Percentiles rank a stretch among this genome's conserved stretches.
phyloP scores from a whole-genome alignment of 108 stramenopile species.

The Parmales sp. region DNA sequence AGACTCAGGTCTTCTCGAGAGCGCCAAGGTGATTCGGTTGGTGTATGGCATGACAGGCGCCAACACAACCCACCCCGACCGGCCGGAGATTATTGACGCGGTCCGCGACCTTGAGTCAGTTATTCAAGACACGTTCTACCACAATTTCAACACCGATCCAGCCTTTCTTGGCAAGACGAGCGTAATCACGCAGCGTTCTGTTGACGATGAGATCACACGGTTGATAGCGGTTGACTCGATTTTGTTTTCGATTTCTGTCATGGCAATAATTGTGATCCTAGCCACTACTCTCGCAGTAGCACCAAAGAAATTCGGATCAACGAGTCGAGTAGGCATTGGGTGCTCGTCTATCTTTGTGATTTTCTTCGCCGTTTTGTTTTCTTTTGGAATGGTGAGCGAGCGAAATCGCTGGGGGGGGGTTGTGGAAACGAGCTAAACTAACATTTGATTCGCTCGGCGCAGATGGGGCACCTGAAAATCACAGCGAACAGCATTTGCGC shows the following conservation, averaged over 20 bases:
- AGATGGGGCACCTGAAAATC: neutral
- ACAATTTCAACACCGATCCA: neutral
- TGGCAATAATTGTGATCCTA: neutral
- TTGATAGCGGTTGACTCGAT: neutral
- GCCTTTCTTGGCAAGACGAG: neutral
- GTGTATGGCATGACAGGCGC: neutral
- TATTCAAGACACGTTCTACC: neutral
- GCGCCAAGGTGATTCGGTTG: neutral
- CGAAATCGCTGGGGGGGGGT: no score
- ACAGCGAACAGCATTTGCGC: neutral
- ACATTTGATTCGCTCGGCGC: no score
- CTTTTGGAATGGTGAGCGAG: neutral
- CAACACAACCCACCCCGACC: neutral
- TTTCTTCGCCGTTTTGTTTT: neutral
- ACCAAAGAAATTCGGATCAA: neutral
- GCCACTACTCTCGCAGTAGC: neutral
- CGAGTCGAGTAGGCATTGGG: neutral
- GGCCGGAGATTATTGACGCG: neutral
- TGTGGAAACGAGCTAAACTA: no score
- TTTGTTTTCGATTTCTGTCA: neutral
- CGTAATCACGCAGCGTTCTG: neutral
- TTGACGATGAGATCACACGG: constrained; percentile 4
- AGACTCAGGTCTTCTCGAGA: neutral
- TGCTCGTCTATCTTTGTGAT: neutral
- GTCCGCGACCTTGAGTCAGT: neutral